Evolutionary conservation across 2,329 filamentous ascomycete genomes (phyloP), one percentile per base, ranked within the genome.

Genomic region (Didymella exigua): DNA sequence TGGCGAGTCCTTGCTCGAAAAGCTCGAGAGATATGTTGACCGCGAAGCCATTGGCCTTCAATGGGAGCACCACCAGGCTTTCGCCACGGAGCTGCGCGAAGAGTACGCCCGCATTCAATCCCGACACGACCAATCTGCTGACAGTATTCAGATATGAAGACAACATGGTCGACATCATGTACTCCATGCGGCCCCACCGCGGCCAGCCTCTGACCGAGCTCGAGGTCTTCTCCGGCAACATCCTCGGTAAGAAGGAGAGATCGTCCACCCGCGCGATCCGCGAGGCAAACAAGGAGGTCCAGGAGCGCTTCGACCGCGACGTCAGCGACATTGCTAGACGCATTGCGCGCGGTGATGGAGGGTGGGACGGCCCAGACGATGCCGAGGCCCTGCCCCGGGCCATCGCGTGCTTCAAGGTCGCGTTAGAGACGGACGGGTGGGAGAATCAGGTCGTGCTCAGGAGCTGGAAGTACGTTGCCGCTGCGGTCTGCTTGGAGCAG

Each of bases 201-300:
- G 63, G 63, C 16, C 45, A 65, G 11, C 70, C 63, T n/a, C 61
- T 74, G 4, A 68, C 61, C 1, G 71, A 74, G 33, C 63, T 73
- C 19, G 71, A 74, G 53, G 82, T 83, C 38, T 85, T 87, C 65
- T 78, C 81, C 26, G 84, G 84, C 24, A 81, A 77, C 46, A 84
- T 86, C 58, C 76, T 86, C 19, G 82, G 81, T 46, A 80, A 79
- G 54, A 76, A 76, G 9, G 78, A 75, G 4, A 68, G 73, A 6
- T 74, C 75, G 6, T 66, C 70, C 1, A 71, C 66, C 40, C 71
- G 67, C 16, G 61, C 60, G 33, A 63, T 67, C 11, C 64, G 64
- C 26, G 67, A 74, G 38, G 65, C 66, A 24, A 71, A 70, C 40
- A 58, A 54, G 19, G 67, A 69, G 24, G 74, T 79, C 60, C 70